phyloP scores from a whole-genome alignment of 1,284 basidiomycete species.

The Naganishia liquefaciens region DNA sequence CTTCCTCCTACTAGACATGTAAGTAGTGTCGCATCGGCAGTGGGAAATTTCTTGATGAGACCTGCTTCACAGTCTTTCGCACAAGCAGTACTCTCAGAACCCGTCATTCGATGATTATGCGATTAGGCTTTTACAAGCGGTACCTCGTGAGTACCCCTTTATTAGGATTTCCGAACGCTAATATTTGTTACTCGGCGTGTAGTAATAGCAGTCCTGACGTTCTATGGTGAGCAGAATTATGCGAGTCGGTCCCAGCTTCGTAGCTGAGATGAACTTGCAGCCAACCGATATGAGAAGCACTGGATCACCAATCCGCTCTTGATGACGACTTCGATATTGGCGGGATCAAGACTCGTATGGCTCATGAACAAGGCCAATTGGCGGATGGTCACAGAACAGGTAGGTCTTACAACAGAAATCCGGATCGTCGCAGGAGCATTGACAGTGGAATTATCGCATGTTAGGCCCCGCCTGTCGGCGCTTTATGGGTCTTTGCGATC shows the following conservation, averaged over 20 bases:
- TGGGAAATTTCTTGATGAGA: not conserved
- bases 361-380: constrained; percentile 51
- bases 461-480: constrained; percentile 52
- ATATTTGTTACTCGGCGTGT: not conserved
- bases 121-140: constrained; percentile 39
- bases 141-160: constrained; percentile 41
- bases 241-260: not conserved
- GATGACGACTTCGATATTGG: constrained; percentile 41
- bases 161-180: not conserved
- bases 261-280: constrained; percentile 34
- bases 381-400: constrained; percentile 47
- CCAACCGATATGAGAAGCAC: constrained; percentile 41
- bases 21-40: constrained; percentile 30
- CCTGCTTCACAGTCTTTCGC: constrained; percentile 39
- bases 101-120: constrained; percentile 36
- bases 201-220: constrained; percentile 14
- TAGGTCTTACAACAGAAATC: constrained; percentile 33
- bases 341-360: constrained; percentile 51
- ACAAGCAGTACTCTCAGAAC: constrained; percentile 45
- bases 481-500: constrained; percentile 53
- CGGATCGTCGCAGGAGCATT: not conserved
- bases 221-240: constrained; percentile 2
- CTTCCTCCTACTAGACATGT: constrained; percentile 52
- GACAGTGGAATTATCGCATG: not conserved
- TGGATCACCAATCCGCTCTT: constrained; percentile 38